A percentile compares a stretch with the other conserved stretches of the same genome.
These are phyloP conservation scores for Ogataea henricii DNA, from an alignment of 805 yeast genomes.

Conservation along the genomic window DNA sequence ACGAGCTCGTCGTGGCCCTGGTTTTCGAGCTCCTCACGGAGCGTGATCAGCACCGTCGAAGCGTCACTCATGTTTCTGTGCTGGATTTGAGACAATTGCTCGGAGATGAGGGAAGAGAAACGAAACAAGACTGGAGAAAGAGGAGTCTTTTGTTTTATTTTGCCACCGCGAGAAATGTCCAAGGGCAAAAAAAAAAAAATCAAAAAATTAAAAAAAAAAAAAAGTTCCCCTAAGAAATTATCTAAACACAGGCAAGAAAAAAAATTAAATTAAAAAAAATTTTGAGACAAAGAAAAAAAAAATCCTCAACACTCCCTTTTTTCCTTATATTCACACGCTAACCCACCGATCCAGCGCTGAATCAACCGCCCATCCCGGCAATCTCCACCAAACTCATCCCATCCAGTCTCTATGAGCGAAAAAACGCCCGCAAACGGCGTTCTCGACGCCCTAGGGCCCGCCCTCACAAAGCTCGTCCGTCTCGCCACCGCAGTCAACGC, in stretches of 20 bases:
- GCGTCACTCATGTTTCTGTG: conserved; percentile 15
- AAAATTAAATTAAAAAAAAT: conserved; percentile 6
- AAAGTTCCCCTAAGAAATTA: conserved; percentile 7
- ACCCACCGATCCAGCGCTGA: no score
- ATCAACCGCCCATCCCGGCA: no score
- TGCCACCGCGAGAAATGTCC: conserved; percentile 3
- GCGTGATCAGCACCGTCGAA: conserved; percentile 53
- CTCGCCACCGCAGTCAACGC: conserved; percentile 70
- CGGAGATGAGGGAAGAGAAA: no score
- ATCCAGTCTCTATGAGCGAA: neutral
- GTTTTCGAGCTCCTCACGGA: conserved; percentile 66
- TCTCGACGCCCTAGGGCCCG: conserved; percentile 41
- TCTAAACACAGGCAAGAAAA: no score
- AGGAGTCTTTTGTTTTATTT: neutral
- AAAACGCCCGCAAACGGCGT: conserved; percentile 4
- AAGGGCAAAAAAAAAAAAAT: conserved; percentile 2
- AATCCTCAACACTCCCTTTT: no score
- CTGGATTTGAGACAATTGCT: neutral
- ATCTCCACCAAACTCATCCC: neutral
- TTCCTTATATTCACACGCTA: no score
- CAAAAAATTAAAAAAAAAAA: neutral
- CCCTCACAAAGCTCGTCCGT: conserved; percentile 59
- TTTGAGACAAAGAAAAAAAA: neutral
- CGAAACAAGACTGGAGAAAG: no score
- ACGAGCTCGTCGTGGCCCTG: conserved; percentile 48